Base-by-base conservation (phyloP, 306 rosid genomes). In the Luffa acutangula region DNA sequence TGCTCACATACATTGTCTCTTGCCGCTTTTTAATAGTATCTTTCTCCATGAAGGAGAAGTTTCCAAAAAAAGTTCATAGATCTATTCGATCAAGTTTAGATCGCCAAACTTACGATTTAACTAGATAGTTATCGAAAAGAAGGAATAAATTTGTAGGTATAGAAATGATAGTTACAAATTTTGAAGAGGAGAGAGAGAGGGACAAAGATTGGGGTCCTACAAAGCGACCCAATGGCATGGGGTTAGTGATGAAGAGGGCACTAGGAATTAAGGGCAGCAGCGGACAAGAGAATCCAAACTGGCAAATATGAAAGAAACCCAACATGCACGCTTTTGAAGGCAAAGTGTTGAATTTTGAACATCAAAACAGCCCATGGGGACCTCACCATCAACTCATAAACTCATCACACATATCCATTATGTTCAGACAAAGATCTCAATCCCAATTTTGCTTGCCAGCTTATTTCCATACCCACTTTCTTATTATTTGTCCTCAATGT, bases 281-380 rank as follows among this genome's bases (percentile, higher is more conserved):
- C 8, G 83, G 82, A 84, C 86, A 75, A 88, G 84, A 88, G 88
- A 92, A 87, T 90, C 93, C 92, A 90, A 85, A 70, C 85, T 87
- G 83, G 86, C 83, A 80, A 85, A 79, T 85, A 80, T 89, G 90
- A 92, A 90, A 90, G 91, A 86, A 89, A 87, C 97, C 89, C 87
- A 82, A 86, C 91, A 80, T 88, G 87, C 93, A 90, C 96, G 90
- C 86, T 87, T 69, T 69, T 9, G 34, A 69, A 46, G 41, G 46
- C 2, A 37, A 39, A 65, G 20, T 65, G 21, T 65, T 10, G 11
- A 65, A 41, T 34, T 65, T 65, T 66, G 21, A 39, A 64, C 18
- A 0, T 36, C 18, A 15, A 59, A 21, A 34, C 21, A 46, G 14
- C 42, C 46, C 58, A 60, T 41, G 76, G 83, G 88, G 88, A 87